Percentiles rank a stretch among this genome's conserved stretches.
These are phyloP conservation scores for Trichoderma sp. DNA, from an alignment of 2,329 filamentous ascomycete genomes.

Conservation along the genomic window DNA sequence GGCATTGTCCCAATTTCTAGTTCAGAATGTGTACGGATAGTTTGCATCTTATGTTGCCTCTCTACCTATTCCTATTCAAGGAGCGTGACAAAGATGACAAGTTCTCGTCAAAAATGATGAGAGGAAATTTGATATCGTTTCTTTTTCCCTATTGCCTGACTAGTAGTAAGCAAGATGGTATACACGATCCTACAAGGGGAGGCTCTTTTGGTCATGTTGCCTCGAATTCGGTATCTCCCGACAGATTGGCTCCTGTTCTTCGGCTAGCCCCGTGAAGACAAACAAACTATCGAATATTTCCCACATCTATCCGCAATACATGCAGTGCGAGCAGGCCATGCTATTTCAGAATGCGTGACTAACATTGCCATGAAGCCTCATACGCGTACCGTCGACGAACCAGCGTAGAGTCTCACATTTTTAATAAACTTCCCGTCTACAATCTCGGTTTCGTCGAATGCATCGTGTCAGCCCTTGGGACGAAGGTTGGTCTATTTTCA, in stretches of 20 bases:
- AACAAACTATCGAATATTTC: not conserved
- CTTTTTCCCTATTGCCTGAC: not conserved
- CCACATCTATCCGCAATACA: not conserved
- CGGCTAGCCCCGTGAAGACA: not conserved
- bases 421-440: too few relatives aligned
- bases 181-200: not conserved
- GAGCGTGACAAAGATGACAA: not conserved
- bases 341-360: not conserved
- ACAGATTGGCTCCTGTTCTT: not conserved
- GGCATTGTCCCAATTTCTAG: not conserved
- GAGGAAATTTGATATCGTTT: not conserved
- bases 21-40: not conserved
- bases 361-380: not conserved
- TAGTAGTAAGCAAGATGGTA: not conserved
- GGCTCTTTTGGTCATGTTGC: not conserved
- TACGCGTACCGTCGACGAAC: not conserved
- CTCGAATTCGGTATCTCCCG: not conserved
- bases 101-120: not conserved
- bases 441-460: not conserved
- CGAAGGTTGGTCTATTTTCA: not conserved
- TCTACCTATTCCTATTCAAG: not conserved
- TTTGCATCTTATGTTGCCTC: not conserved
- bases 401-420: not conserved
- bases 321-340: not conserved
- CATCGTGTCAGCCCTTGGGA: not conserved